Evolutionary conservation across 495 filamentous ascomycete genomes (phyloP).

Genomic region (Aspergillus wentii): DNA sequence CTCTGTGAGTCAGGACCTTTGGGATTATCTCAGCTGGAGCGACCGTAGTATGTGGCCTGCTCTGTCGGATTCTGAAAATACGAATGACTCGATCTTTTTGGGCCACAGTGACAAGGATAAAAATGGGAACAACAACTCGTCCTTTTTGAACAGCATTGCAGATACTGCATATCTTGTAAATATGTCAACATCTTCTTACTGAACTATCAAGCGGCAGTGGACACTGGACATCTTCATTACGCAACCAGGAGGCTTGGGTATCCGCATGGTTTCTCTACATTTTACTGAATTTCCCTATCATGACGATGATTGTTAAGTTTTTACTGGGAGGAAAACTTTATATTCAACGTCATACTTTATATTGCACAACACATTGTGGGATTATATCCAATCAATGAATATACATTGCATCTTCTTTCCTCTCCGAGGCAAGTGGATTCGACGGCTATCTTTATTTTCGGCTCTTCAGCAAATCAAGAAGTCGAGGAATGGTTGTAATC

Average conservation of each 20-base stretch:
- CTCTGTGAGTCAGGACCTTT: slow-evolving; percentile 31
- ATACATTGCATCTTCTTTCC: too few relatives aligned
- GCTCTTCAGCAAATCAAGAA: too few relatives aligned
- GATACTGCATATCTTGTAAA: slow-evolving; percentile 28
- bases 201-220: slow-evolving; percentile 19
- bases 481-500: too few relatives aligned
- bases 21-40: slow-evolving; percentile 42
- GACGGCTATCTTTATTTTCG: too few relatives aligned
- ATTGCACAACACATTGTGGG: too few relatives aligned
- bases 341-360: slow-evolving; percentile 1
- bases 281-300: too few relatives aligned
- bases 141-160: slow-evolving; percentile 22
- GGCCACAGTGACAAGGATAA: slow-evolving; percentile 28
- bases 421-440: too few relatives aligned
- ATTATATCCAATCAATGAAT: too few relatives aligned
- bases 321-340: too few relatives aligned
- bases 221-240: too few relatives aligned
- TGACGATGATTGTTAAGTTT: too few relatives aligned
- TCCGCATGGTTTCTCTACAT: too few relatives aligned
- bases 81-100: slow-evolving; percentile 20
- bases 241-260: not conserved
- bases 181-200: slow-evolving; percentile 17
- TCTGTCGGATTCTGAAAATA: slow-evolving; percentile 24
- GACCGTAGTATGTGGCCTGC: slow-evolving; percentile 34
- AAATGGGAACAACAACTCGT: slow-evolving; percentile 14